Evolutionary conservation across 148 eudicot species (phyloP).

Genomic region (Tetragonia tetragonoides): DNA sequence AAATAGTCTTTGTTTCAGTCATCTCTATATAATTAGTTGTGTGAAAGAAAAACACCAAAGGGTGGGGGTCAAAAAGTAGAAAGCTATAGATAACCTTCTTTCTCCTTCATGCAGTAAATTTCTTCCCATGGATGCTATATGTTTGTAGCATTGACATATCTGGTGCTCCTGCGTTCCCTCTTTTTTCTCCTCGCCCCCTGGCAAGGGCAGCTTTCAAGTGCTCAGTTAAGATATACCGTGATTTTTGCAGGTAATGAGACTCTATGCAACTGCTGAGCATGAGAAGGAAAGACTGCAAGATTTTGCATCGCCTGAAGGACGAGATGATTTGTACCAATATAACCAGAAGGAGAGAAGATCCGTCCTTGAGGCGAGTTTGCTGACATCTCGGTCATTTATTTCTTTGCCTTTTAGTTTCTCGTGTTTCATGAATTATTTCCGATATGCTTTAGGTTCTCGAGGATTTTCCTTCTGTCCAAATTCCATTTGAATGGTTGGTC

Average conservation of each 20-base stretch:
- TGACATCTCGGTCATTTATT: slow-evolving; percentile 3
- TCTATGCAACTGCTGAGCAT: slow-evolving; percentile 86
- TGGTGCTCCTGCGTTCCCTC: background rate
- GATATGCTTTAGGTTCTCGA: slow-evolving; percentile 60
- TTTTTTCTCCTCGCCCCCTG: background rate
- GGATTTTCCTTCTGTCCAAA: slow-evolving; percentile 91
- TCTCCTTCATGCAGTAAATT: background rate
- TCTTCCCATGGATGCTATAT: background rate
- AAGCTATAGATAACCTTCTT: background rate
- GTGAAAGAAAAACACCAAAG: background rate
- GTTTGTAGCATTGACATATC: background rate
- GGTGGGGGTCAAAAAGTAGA: background rate
- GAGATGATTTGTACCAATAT: slow-evolving; percentile 88
- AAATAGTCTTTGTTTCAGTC: background rate
- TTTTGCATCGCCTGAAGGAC: slow-evolving; percentile 92
- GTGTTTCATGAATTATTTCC: background rate
- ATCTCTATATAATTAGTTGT: background rate
- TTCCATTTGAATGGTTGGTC: slow-evolving; percentile 95
- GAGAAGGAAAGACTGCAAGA: slow-evolving; percentile 90
- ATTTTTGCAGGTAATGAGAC: slow-evolving; percentile 76
- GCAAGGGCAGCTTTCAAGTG: background rate
- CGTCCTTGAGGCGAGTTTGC: slow-evolving; percentile 68
- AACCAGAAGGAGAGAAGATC: slow-evolving; percentile 93
- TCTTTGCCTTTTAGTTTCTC: background rate
- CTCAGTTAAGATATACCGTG: background rate